Conservation (phyloP, 345 rosid species). For the Hirschfeldia incana region DNA sequence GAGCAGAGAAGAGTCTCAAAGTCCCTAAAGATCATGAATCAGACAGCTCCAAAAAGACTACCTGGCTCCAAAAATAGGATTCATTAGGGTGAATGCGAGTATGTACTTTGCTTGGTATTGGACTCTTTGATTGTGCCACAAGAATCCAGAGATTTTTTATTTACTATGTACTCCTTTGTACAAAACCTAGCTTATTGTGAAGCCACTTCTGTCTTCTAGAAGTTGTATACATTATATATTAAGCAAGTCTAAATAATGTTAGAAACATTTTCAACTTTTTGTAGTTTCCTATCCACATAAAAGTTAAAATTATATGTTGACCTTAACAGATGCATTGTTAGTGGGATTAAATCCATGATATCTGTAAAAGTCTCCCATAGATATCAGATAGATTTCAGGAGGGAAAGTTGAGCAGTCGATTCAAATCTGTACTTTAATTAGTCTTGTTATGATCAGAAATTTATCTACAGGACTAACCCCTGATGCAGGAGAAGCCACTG, state of each 20-base stretch:
- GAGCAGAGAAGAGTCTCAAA: constrained; percentile 50
- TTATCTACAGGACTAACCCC: constrained; percentile 25
- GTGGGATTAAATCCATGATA: constrained; percentile 24
- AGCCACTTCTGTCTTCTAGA: neutral
- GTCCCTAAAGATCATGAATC: constrained; percentile 9
- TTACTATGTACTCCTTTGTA: neutral
- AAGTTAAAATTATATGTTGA: constrained; percentile 7
- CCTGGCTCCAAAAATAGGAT: constrained; percentile 24
- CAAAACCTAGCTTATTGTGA: neutral
- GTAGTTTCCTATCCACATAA: neutral
- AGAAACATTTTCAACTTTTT: neutral
- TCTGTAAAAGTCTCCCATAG: constrained; percentile 26
- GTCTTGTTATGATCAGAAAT: constrained; percentile 39
- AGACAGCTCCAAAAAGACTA: constrained; percentile 29
- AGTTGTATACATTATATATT: neutral
- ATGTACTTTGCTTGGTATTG: constrained; percentile 13
- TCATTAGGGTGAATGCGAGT: constrained; percentile 10
- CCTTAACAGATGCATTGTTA: constrained; percentile 6
- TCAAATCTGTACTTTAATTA: constrained; percentile 6
- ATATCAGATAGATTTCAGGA: constrained; percentile 36
- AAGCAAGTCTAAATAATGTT: constrained; percentile 2
- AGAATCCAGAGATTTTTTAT: neutral
- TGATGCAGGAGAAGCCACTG: constrained; percentile 32
- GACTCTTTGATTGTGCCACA: constrained; percentile 14
- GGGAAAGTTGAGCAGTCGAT: constrained; percentile 22